These are phyloP conservation scores for Clarireedia sp. DNA, from an alignment of 2,329 filamentous ascomycete genomes.

Conservation along the genomic window DNA sequence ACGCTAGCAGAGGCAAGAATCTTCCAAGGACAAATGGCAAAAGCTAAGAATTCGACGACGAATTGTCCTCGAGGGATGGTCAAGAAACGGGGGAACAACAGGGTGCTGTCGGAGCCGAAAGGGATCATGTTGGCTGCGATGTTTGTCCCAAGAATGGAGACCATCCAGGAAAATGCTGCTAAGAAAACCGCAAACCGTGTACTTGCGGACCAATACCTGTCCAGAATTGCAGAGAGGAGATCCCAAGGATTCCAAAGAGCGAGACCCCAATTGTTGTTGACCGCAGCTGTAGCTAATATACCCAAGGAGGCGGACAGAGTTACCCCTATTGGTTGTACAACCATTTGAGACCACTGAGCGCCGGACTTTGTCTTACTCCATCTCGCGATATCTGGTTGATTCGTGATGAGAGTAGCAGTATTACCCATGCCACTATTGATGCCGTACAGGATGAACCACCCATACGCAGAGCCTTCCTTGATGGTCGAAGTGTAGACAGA, in stretches of 20 bases:
- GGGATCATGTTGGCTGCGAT: conserved; percentile 49
- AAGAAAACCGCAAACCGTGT: conserved; percentile 37
- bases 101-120: conserved; percentile 46
- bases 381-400: conserved; percentile 38
- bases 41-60: conserved; percentile 42
- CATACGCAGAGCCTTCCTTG: conserved; percentile 14
- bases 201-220: conserved; percentile 27
- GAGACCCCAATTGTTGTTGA: conserved; percentile 31
- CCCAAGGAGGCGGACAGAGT: conserved; percentile 18
- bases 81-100: conserved; percentile 44
- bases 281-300: conserved; percentile 26
- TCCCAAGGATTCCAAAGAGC: conserved; percentile 39
- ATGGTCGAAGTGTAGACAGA: conserved; percentile 22
- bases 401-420: conserved; percentile 33
- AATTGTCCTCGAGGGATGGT: conserved; percentile 49
- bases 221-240: conserved; percentile 32
- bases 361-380: conserved; percentile 26
- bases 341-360: conserved; percentile 36
- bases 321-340: conserved; percentile 24
- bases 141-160: conserved; percentile 48
- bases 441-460: conserved; percentile 34
- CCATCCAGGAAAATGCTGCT: conserved; percentile 42
- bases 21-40: conserved; percentile 57
- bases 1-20: conserved; percentile 50
- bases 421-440: conserved; percentile 35